These are phyloP conservation scores for Teunomyces atbi DNA, from an alignment of 805 yeast species.

Conservation along the genomic window DNA sequence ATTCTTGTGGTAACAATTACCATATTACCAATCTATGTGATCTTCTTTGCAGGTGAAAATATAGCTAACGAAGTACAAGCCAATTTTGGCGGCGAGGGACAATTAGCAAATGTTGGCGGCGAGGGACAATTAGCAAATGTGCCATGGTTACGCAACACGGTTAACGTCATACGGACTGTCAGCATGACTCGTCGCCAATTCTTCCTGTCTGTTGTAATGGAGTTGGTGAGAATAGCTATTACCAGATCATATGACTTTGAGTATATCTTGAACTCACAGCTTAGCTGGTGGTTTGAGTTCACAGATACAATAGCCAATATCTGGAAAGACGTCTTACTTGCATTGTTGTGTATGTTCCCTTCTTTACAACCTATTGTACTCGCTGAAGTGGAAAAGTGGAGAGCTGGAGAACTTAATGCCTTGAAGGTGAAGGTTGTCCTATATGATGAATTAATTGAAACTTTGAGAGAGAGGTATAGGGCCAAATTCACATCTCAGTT, in stretches of 20 bases:
- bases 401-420: constrained; percentile 15
- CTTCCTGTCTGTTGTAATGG: constrained; percentile 6
- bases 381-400: constrained; percentile 16
- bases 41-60: not conserved
- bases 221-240: constrained; percentile 14
- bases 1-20: not conserved
- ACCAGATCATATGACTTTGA: constrained; percentile 25
- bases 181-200: not conserved
- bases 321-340: constrained; percentile 19
- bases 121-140: not conserved
- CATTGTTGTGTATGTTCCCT: constrained; percentile 16
- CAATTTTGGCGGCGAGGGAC: not conserved
- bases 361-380: constrained; percentile 12
- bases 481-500: constrained; percentile 6
- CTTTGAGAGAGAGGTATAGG: constrained; percentile 10
- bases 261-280: constrained; percentile 9
- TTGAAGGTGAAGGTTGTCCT: constrained; percentile 10
- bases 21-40: not conserved
- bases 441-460: constrained; percentile 8
- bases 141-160: not conserved
- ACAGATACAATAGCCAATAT: constrained; percentile 12
- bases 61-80: not conserved
- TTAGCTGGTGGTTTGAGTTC: constrained; percentile 6
- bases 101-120: not conserved
- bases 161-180: not conserved